phyloP scores from a whole-genome alignment of 176 grass and related monocot species.

The Canna indica region DNA sequence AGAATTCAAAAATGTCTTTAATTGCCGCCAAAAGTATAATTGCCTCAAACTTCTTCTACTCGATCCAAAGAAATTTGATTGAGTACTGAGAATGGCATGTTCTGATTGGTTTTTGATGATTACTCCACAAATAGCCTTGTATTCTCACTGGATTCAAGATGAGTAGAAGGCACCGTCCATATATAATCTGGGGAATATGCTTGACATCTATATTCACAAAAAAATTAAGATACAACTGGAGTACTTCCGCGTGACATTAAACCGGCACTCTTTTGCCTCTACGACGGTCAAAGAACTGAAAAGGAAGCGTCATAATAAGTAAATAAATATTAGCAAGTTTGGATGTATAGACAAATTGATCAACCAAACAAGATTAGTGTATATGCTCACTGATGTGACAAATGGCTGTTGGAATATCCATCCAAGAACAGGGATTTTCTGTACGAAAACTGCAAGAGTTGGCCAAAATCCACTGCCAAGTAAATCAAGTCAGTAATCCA shows the following conservation, averaged over 20 bases:
- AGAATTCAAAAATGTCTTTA: too few relatives aligned
- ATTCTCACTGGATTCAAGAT: background rate
- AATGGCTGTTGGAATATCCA: constrained; percentile 79
- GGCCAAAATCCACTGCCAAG: constrained; percentile 71
- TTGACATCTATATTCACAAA: background rate
- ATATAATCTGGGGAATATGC: background rate
- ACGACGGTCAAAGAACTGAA: constrained; percentile 38
- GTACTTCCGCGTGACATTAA: constrained; percentile 15
- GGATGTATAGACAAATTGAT: background rate
- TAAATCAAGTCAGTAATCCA: constrained; percentile 17
- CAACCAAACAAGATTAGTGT: background rate
- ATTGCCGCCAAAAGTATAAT: background rate
- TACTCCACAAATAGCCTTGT: background rate
- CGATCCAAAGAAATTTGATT: background rate
- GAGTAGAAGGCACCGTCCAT: background rate
- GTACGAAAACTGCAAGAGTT: constrained; percentile 62
- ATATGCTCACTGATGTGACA: constrained; percentile 52
- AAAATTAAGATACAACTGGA: background rate
- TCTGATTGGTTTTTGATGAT: background rate
- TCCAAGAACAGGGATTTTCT: constrained; percentile 53
- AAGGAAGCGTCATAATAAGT: background rate
- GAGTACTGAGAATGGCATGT: background rate
- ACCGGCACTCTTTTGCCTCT: constrained; percentile 56
- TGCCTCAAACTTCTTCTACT: background rate
- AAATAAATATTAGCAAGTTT: background rate